Evolutionary conservation across 78 protist species (phyloP).

Genomic region (Salpingoeca rosetta): DNA sequence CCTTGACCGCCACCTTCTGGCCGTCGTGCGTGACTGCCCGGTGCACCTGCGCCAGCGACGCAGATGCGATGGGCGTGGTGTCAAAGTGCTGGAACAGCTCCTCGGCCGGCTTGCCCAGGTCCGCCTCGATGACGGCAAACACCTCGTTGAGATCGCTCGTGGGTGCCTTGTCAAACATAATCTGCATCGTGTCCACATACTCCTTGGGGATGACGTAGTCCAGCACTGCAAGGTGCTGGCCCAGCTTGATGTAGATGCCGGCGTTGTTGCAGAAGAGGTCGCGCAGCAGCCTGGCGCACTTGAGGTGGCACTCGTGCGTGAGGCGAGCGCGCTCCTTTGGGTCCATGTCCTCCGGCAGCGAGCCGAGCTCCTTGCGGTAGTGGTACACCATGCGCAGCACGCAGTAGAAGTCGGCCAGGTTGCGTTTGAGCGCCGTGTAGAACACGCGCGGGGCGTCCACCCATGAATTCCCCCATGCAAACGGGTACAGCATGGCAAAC

Average conservation of each 20-base stretch:
- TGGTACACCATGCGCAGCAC: no score
- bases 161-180: not conserved
- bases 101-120: not conserved
- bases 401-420: no score
- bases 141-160: not conserved
- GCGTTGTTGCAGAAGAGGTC: not conserved
- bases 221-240: not conserved
- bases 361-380: no score
- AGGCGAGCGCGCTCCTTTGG: no score
- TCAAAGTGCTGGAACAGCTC: conserved; percentile 12
- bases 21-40: not conserved
- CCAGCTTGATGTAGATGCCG: not conserved
- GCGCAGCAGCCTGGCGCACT: no score
- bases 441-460: no score
- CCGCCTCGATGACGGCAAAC: not conserved
- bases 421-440: no score
- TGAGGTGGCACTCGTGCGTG: no score
- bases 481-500: no score
- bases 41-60: conserved; percentile 53
- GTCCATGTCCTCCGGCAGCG: no score
- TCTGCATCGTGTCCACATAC: not conserved
- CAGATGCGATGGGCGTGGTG: conserved; percentile 24
- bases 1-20: conserved; percentile 7
- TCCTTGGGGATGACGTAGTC: not conserved
- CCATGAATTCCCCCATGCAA: no score